Percentiles rank a stretch among this genome's conserved stretches.
phyloP scores from a whole-genome alignment of 495 filamentous ascomycete species.

The Neurospora sp. region DNA sequence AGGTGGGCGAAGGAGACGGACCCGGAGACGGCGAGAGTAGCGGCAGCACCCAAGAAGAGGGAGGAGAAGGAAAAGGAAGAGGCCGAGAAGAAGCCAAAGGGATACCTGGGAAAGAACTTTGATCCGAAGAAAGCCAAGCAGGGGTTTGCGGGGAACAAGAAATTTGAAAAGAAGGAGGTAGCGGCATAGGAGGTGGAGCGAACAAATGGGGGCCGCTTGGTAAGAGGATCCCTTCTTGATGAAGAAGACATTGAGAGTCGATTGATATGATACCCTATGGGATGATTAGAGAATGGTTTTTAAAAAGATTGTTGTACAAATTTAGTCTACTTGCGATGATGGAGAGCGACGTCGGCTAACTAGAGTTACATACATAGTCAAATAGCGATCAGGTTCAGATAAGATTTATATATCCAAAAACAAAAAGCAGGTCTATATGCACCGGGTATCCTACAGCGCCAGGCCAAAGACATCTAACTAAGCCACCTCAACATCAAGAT shows the following conservation, averaged over 20 bases:
- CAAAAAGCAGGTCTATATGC: background rate
- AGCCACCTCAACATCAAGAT: background rate
- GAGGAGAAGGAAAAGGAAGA: slow-evolving; percentile 5
- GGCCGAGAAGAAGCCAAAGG: background rate
- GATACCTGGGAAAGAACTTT: background rate
- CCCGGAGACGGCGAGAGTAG: slow-evolving; percentile 19
- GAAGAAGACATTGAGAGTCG: background rate
- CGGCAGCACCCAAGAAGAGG: slow-evolving; percentile 12
- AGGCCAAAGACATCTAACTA: background rate
- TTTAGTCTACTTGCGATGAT: background rate
- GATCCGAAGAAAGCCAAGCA: background rate
- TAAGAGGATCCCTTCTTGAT: background rate
- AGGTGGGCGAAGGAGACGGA: slow-evolving; percentile 50
- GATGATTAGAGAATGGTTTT: background rate
- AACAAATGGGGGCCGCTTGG: background rate
- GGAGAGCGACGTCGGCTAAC: background rate
- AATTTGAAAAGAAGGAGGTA: background rate
- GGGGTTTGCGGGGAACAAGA: background rate
- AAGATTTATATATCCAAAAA: background rate
- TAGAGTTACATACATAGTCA: background rate
- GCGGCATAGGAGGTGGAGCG: background rate
- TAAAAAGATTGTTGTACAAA: background rate
- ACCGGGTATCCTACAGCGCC: background rate
- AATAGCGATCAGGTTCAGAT: background rate
- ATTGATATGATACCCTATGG: background rate